Evolutionary conservation across 352 stramenopile genomes (phyloP).

Genomic region (Phytophthora ohioensis): DNA sequence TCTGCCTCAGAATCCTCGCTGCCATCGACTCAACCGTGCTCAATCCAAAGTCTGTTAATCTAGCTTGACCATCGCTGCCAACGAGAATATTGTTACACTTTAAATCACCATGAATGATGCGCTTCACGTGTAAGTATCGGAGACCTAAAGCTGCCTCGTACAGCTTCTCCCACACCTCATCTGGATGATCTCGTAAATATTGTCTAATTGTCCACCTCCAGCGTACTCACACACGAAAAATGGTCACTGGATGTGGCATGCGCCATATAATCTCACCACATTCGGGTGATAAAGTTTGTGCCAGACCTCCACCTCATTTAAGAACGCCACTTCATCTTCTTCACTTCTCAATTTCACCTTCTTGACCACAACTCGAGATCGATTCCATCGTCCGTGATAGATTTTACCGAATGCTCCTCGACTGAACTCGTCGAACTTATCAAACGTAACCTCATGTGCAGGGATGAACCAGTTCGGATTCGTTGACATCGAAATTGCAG

Average conservation of each 20-base stretch:
- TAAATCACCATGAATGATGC: slow-evolving; percentile 78
- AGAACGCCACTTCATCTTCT: slow-evolving; percentile 17
- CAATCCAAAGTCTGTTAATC: slow-evolving; percentile 30
- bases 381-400: slow-evolving; percentile 26
- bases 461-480: slow-evolving; percentile 25
- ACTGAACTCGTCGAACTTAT: slow-evolving; percentile 25
- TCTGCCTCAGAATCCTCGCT: slow-evolving; percentile 4
- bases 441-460: slow-evolving; percentile 30
- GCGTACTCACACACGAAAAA: slow-evolving; percentile 31
- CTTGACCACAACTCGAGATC: slow-evolving; percentile 33
- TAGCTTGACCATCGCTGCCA: slow-evolving; percentile 21
- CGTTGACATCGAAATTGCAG: background rate
- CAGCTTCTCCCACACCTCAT: slow-evolving; percentile 27
- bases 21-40: background rate
- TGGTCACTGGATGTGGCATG: slow-evolving; percentile 4
- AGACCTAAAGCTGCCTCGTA: slow-evolving; percentile 51
- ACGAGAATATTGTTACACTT: slow-evolving; percentile 44
- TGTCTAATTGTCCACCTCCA: slow-evolving; percentile 11
- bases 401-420: slow-evolving; percentile 21
- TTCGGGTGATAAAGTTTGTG: slow-evolving; percentile 15
- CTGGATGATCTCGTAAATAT: slow-evolving; percentile 11
- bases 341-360: slow-evolving; percentile 24
- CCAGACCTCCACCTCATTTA: slow-evolving; percentile 30
- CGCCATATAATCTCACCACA: slow-evolving; percentile 17
- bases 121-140: slow-evolving; percentile 49